phyloP scores from a whole-genome alignment of 371 early-diverging fungal genomes.

The Apophysomyces elegans region DNA sequence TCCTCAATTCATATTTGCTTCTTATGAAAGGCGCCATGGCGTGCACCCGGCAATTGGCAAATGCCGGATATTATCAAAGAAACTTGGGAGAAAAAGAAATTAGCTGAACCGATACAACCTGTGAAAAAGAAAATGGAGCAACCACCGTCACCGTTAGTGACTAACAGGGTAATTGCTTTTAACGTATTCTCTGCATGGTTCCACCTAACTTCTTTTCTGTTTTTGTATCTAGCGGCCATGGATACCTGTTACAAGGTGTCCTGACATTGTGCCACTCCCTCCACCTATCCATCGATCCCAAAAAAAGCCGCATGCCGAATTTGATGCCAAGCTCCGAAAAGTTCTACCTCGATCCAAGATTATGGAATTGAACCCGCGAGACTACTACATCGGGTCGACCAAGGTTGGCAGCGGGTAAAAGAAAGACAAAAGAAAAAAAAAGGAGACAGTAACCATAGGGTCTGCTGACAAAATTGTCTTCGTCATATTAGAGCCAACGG shows the following conservation, averaged over 20 bases:
- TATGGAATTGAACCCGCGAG: constrained; percentile 45
- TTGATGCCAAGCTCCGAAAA: constrained; percentile 52
- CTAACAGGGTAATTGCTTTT: not conserved
- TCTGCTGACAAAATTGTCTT: not conserved
- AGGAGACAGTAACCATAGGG: too few species aligned
- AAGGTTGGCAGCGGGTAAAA: constrained; percentile 55
- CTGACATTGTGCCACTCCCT: constrained; percentile 43
- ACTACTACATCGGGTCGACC: constrained; percentile 36
- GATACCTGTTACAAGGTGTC: constrained; percentile 49
- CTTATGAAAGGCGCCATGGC: constrained; percentile 39
- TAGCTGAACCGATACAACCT: constrained; percentile 14
- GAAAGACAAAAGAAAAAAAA: too few species aligned
- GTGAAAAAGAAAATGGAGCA: too few species aligned
- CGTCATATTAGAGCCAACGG: constrained; percentile 32
- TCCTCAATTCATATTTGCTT: not conserved
- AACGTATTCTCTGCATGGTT: not conserved
- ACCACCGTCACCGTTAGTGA: not conserved
- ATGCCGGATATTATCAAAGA: constrained; percentile 56
- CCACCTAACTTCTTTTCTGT: too few species aligned
- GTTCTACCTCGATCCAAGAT: constrained; percentile 47
- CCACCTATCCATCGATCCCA: constrained; percentile 25
- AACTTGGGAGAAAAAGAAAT: constrained; percentile 34
- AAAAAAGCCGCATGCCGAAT: constrained; percentile 44
- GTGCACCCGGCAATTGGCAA: constrained; percentile 49
- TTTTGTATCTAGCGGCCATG: constrained; percentile 23